phyloP scores from a whole-genome alignment of 257 asterid genomes.

The Solanum raphanifolium region DNA sequence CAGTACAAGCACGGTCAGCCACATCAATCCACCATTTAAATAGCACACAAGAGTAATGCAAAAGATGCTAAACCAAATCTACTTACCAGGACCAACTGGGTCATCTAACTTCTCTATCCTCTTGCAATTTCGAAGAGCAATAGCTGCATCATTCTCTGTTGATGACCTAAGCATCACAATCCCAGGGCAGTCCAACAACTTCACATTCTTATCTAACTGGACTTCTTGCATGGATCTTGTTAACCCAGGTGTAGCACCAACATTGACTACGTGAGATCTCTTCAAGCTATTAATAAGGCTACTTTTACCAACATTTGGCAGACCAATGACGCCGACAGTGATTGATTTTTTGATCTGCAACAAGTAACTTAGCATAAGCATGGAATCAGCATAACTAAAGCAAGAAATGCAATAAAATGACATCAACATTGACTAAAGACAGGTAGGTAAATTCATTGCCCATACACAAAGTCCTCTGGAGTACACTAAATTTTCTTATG shows the following conservation, averaged over 20 bases:
- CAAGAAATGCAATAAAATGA: background rate
- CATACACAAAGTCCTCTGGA: background rate
- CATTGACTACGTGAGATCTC: conserved; percentile 83
- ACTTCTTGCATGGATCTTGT: conserved; percentile 95
- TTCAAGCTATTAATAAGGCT: conserved; percentile 88
- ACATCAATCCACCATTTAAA: background rate
- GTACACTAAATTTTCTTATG: background rate
- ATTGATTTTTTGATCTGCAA: conserved; percentile 83
- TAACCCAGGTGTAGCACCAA: conserved; percentile 92
- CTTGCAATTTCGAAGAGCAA: conserved; percentile 94
- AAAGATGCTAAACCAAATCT: background rate
- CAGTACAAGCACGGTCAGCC: background rate
- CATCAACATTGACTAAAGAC: background rate
- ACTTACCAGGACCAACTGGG: conserved; percentile 71
- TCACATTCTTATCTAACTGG: conserved; percentile 76
- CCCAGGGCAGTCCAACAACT: conserved; percentile 86
- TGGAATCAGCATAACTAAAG: background rate
- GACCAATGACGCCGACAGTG: conserved; percentile 87
- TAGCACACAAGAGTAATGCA: background rate
- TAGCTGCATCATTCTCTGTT: conserved; percentile 52
- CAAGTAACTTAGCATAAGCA: conserved; percentile 6
- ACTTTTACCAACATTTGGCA: conserved; percentile 99
- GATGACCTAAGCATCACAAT: conserved; percentile 82
- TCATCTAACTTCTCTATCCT: conserved; percentile 90
- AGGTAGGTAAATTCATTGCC: background rate